Evolutionary conservation across 1,284 basidiomycete species (phyloP).

Genomic region (Puccinia coronata): DNA sequence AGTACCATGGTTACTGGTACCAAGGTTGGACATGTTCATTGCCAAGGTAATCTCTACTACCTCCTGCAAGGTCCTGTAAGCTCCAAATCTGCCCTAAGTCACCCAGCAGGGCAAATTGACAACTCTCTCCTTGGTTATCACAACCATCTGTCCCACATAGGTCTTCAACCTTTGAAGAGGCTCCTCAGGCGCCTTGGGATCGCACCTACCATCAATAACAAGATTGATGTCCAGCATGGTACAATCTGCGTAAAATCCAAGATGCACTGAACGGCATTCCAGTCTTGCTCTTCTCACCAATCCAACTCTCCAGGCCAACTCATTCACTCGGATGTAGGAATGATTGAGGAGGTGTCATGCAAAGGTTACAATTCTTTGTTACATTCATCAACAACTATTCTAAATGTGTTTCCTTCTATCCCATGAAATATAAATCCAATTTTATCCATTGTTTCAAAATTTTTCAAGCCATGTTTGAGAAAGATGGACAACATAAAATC

Average conservation of each 20-base stretch:
- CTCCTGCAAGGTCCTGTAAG: neutral
- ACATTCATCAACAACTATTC: slow-evolving; percentile 55
- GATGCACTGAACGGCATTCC: neutral
- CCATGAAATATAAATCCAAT: slow-evolving; percentile 7
- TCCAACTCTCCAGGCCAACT: neutral
- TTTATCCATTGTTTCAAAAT: slow-evolving; percentile 4
- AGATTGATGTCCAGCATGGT: slow-evolving; percentile 22
- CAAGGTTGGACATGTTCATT: neutral
- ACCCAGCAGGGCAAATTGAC: neutral
- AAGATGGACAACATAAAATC: slow-evolving; percentile 9
- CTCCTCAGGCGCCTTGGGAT: neutral
- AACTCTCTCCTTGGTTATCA: neutral
- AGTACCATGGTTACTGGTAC: too few species aligned
- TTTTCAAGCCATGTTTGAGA: neutral
- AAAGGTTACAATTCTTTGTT: slow-evolving; percentile 55
- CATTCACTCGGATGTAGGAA: neutral
- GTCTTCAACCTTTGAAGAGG: neutral
- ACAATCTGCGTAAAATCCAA: neutral
- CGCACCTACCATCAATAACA: neutral
- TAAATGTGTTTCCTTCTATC: slow-evolving; percentile 51
- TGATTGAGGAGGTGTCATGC: neutral
- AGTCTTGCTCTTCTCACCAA: neutral
- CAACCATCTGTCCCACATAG: neutral
- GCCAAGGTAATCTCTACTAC: neutral
- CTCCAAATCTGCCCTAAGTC: neutral